These are phyloP conservation scores for Sporothrix luriei DNA, from an alignment of 2,329 filamentous ascomycete genomes.

Conservation along the genomic window DNA sequence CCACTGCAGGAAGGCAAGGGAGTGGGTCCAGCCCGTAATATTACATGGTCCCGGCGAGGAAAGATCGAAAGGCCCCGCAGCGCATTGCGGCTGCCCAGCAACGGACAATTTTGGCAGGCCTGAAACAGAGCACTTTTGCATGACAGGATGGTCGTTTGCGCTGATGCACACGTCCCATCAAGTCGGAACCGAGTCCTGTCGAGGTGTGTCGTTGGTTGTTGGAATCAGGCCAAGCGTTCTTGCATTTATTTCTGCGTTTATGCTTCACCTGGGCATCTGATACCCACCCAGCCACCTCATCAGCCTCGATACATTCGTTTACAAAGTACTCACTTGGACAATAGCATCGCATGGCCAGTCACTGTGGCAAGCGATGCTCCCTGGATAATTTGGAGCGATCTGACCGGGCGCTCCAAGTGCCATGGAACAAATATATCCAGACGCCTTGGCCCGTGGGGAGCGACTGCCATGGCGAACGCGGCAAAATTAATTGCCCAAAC, in stretches of 20 bases:
- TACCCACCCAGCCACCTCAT: too few species aligned
- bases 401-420: background rate
- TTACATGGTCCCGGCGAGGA: background rate
- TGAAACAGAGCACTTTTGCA: conserved; percentile 2
- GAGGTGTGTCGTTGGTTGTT: conserved; percentile 1
- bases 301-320: too few species aligned
- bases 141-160: background rate
- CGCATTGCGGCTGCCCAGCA: conserved; percentile 30
- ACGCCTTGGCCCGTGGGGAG: background rate
- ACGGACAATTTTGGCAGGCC: conserved; percentile 20
- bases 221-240: background rate
- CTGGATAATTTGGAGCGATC: background rate
- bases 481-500: background rate
- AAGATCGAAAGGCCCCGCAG: conserved; percentile 8
- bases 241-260: background rate
- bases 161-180: conserved; percentile 13
- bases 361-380: background rate
- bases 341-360: background rate
- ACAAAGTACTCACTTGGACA: background rate
- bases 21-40: conserved; percentile 13
- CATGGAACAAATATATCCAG: conserved; percentile 9
- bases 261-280: background rate
- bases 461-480: background rate
- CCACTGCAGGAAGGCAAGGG: conserved; percentile 22
- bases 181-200: background rate